Percentiles rank a stretch among this genome's conserved stretches.
Evolutionary conservation across 768 basidiomycete species (phyloP).

Genomic region (Podaxis sp.): DNA sequence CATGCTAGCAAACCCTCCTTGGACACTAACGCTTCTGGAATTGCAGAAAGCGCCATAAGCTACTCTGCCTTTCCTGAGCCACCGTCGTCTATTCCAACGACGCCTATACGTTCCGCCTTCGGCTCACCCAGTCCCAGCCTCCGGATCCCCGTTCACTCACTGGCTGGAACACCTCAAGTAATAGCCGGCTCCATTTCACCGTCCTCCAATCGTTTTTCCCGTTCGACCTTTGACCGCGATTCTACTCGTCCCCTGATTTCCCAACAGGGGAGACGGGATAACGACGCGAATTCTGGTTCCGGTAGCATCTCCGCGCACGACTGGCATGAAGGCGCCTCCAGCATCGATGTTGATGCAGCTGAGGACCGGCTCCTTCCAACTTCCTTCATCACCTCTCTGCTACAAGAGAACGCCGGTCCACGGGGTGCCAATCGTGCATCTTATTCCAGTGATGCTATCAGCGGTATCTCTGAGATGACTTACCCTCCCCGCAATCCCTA

Average conservation of each 20-base stretch:
- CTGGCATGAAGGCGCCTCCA: slow-evolving; percentile 61
- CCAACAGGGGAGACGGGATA: background rate
- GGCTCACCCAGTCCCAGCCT: slow-evolving; percentile 21
- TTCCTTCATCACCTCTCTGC: slow-evolving; percentile 54
- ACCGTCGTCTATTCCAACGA: slow-evolving; percentile 41
- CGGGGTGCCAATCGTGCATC: slow-evolving; percentile 26
- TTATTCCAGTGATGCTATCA: slow-evolving; percentile 36
- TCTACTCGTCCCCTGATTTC: background rate
- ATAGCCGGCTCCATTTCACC: background rate
- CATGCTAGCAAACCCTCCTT: slow-evolving; percentile 38
- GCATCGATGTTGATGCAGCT: slow-evolving; percentile 49
- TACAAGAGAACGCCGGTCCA: slow-evolving; percentile 37
- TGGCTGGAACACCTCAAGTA: background rate
- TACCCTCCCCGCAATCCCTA: slow-evolving; percentile 35
- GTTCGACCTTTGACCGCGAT: slow-evolving; percentile 4
- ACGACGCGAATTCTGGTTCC: slow-evolving; percentile 1
- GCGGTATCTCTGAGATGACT: slow-evolving; percentile 51
- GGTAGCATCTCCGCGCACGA: slow-evolving; percentile 38
- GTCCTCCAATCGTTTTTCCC: slow-evolving; percentile 2
- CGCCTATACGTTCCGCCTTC: slow-evolving; percentile 32
- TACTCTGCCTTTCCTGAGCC: slow-evolving; percentile 52
- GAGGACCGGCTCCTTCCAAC: slow-evolving; percentile 58
- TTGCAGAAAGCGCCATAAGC: slow-evolving; percentile 55
- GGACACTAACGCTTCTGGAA: slow-evolving; percentile 50
- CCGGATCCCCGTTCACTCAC: slow-evolving; percentile 14